Percentiles rank a stretch among this genome's conserved stretches.
These are phyloP conservation scores for Citrus inodora DNA, from an alignment of 345 rosid genomes.

Conservation along the genomic window DNA sequence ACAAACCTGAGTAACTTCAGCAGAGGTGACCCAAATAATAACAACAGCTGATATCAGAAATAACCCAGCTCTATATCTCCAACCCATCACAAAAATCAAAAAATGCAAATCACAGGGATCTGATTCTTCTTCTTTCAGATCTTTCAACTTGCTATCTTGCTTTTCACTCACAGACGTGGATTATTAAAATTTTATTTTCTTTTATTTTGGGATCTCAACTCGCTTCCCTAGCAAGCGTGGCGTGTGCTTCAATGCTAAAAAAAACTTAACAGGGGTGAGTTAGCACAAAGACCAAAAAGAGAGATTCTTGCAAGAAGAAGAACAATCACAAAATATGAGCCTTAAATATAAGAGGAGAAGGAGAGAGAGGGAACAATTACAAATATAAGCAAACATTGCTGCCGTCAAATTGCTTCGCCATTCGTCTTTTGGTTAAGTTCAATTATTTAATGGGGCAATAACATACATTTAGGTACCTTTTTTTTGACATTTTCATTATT, in stretches of 20 bases:
- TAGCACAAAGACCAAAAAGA: background rate
- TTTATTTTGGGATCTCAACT: slow-evolving; percentile 17
- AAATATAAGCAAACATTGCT: background rate
- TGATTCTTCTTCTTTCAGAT: slow-evolving; percentile 10
- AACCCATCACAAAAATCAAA: slow-evolving; percentile 49
- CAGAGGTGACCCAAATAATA: slow-evolving; percentile 87
- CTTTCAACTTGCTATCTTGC: slow-evolving; percentile 1
- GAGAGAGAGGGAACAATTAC: background rate
- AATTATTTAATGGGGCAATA: background rate
- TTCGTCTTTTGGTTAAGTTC: background rate
- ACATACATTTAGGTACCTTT: background rate
- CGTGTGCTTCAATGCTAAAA: slow-evolving; percentile 11
- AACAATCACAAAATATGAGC: too few relatives aligned
- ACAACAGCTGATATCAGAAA: slow-evolving; percentile 86
- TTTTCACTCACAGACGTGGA: background rate
- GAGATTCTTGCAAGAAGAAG: background rate
- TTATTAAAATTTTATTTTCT: too few relatives aligned
- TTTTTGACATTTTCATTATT: background rate
- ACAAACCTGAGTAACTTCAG: slow-evolving; percentile 84
- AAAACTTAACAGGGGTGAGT: background rate
- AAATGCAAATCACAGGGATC: background rate
- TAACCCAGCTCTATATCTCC: slow-evolving; percentile 86
- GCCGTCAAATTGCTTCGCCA: background rate
- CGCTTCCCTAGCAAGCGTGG: background rate
- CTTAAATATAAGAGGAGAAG: background rate